Base-by-base conservation (phyloP, 73 alveolate species). In the Paramecium primaurelia region DNA sequence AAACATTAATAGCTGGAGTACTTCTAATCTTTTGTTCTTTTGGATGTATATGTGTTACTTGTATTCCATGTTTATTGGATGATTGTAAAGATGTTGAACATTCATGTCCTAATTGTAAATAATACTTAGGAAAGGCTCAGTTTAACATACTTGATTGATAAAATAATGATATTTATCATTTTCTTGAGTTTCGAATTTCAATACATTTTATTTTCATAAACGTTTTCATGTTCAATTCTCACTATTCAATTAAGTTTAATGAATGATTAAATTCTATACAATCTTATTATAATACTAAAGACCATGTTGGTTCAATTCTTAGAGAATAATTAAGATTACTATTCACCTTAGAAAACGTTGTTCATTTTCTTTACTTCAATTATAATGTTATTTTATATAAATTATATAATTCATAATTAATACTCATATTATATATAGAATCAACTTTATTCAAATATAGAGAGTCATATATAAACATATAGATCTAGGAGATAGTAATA, bases 81-180 rank as follows among this genome's bases (percentile, higher is more conserved):
- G 88, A 75, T 40, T 75, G 88, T 75, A 75, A 75, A 37, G 88
- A 75, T 75, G 59, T 45, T 22, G 14, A 32, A 34, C 88, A 75
- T 40, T 22, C 58, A 2, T 75, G 88, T 75, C 88, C 88, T 14
- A 45, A 75, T 34, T 75, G 88, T 75, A 75, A 75, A 30, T 6
- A 75, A 75, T 32, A 36, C 32, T 34, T 75, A 20, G 88, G 88
- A 22, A 75, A 75, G 49, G 32, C 69, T 7, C 0, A 37, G 14
- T 75, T 75, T 75, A 37, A 37, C 68, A 75, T 75, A 16, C 59
- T 75, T 30, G 88, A 75, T 37, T 75, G 88, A 75, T 14, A 32
- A 32, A 68, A 26, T 26, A 32, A 68, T 68, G 25, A 12, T 20
- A 28, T 0, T 68, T 26, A 25, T 26, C 84, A 12, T 25, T 68